A percentile compares a stretch with the other conserved stretches of the same genome.
Conservation (phyloP, 2,329 filamentous ascomycete genomes). For the Saccharata proteae region DNA sequence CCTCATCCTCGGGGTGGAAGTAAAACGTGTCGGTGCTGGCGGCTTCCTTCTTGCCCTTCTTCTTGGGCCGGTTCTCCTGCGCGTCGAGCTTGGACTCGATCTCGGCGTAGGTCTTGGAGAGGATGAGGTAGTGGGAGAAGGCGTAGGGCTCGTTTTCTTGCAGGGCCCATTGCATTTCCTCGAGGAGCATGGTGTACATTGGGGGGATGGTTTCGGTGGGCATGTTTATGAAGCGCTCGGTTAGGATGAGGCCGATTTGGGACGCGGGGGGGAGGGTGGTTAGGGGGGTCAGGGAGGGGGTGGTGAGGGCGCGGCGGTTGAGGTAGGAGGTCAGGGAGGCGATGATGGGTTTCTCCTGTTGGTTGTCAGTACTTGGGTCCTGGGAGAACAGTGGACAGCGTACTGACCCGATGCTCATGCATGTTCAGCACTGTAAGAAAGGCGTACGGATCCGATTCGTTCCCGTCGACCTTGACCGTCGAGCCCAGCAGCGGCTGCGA, state of each 20-base stretch:
- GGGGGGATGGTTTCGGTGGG: constrained; percentile 86
- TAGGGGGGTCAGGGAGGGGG: constrained; percentile 40
- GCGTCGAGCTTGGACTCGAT: constrained; percentile 68
- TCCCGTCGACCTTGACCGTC: constrained; percentile 93
- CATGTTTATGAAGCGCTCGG: constrained; percentile 91
- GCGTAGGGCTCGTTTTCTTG: constrained; percentile 85
- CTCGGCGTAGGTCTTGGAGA: constrained; percentile 89
- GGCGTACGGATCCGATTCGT: constrained; percentile 83
- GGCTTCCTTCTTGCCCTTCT: constrained; percentile 37
- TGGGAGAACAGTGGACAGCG: background rate
- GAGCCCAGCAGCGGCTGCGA: constrained; percentile 81
- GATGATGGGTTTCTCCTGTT: constrained; percentile 56
- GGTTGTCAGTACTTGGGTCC: background rate
- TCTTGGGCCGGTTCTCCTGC: constrained; percentile 23
- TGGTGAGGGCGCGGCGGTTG: constrained; percentile 38
- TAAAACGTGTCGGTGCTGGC: constrained; percentile 55
- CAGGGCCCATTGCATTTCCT: constrained; percentile 80
- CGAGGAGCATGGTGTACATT: constrained; percentile 86
- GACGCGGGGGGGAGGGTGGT: constrained; percentile 21
- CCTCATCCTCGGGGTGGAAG: constrained; percentile 94
- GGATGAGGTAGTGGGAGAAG: constrained; percentile 83
- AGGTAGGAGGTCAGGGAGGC: constrained; percentile 63
- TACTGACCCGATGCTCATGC: constrained; percentile 51
- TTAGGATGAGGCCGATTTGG: constrained; percentile 75
- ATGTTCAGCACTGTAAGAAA: constrained; percentile 83